Evolutionary conservation across 306 rosid species (phyloP).

Genomic region (Quercus suber): DNA sequence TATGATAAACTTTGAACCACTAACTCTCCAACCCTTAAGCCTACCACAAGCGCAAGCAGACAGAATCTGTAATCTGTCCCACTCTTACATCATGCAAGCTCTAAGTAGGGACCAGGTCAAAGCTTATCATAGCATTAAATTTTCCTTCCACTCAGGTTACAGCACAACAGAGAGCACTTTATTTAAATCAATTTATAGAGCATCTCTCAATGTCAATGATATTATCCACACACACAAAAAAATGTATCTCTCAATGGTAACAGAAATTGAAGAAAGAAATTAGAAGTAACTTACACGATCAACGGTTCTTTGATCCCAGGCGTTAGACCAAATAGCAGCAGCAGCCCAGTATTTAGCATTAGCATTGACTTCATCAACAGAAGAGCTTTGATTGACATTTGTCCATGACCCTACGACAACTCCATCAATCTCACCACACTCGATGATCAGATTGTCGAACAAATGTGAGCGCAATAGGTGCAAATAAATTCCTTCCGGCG

Average conservation of each 20-base stretch:
- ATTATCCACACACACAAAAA: too few relatives aligned
- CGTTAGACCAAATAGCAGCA: slow-evolving; percentile 84
- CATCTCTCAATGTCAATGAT: not conserved
- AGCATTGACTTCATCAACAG: slow-evolving; percentile 52
- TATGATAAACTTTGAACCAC: too few relatives aligned
- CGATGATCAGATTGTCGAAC: slow-evolving; percentile 52
- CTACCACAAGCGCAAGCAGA: too few relatives aligned
- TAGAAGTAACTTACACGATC: slow-evolving; percentile 79
- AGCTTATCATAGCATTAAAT: not conserved
- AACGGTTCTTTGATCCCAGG: slow-evolving; percentile 81
- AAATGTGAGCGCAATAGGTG: slow-evolving; percentile 48
- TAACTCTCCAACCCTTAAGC: too few relatives aligned
- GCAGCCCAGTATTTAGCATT: slow-evolving; percentile 88
- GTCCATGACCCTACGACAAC: slow-evolving; percentile 81
- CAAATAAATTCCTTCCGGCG: slow-evolving; percentile 45
- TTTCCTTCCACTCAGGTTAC: not conserved
- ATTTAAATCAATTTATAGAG: not conserved
- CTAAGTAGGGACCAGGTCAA: not conserved
- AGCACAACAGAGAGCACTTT: not conserved
- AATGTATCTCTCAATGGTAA: not conserved
- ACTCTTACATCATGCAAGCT: not conserved
- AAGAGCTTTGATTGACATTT: slow-evolving; percentile 46
- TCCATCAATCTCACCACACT: slow-evolving; percentile 91
- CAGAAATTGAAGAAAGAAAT: not conserved
- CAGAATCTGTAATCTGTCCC: too few relatives aligned